A percentile compares a stretch with the other conserved stretches of the same genome.
Conservation (phyloP, 2,329 filamentous ascomycete species). For the Geoglossum cookeanum region DNA sequence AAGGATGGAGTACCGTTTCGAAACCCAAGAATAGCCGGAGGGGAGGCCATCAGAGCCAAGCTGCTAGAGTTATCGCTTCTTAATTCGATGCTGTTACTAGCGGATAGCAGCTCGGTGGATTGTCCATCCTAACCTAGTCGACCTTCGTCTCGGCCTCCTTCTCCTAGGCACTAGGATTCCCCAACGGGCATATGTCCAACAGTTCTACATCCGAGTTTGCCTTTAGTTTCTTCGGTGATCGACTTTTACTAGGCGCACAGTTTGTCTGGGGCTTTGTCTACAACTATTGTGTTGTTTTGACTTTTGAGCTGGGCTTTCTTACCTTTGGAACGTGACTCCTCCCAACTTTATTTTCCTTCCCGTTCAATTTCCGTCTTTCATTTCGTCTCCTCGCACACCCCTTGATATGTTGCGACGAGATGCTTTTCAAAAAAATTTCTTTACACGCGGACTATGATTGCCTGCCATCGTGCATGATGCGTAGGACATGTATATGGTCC, state of each 20-base stretch:
- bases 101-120: not conserved
- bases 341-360: no score
- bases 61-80: constrained; percentile 27
- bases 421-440: not conserved
- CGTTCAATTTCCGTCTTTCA: not conserved
- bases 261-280: not conserved
- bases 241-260: not conserved
- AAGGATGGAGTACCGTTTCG: constrained; percentile 34
- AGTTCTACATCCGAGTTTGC: not conserved
- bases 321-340: not conserved
- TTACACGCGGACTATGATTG: not conserved
- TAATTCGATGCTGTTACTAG: constrained; percentile 12
- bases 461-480: no score
- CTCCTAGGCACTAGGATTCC: not conserved
- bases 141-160: not conserved
- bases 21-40: constrained; percentile 27
- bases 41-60: constrained; percentile 16
- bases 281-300: not conserved
- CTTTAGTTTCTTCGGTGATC: not conserved
- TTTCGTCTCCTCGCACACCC: not conserved
- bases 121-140: not conserved
- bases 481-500: not conserved
- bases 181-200: not conserved
- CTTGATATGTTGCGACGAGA: not conserved
- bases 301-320: not conserved